Evolutionary conservation across 1,139 yeast genomes (phyloP).

Genomic region (Saccharomycopsis crataegensis): DNA sequence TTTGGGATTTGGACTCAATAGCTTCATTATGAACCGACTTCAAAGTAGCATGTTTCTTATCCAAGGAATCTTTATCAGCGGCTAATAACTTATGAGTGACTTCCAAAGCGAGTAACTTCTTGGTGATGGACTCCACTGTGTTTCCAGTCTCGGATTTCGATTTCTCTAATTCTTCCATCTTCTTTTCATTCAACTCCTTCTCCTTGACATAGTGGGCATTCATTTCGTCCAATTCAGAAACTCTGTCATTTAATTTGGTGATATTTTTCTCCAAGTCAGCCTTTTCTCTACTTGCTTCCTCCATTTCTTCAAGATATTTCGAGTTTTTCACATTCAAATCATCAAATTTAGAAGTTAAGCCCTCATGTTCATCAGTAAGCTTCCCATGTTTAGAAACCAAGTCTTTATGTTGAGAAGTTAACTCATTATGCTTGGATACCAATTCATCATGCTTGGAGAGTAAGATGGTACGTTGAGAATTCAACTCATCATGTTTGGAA

Average conservation of each 20-base stretch:
- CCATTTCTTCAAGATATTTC: neutral
- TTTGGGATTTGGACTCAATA: neutral
- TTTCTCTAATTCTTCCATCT: conserved; percentile 16
- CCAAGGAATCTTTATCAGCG: conserved; percentile 3
- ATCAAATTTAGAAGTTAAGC: neutral
- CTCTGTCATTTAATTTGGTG: neutral
- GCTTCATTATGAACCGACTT: neutral
- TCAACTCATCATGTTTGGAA: neutral
- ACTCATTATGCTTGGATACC: neutral
- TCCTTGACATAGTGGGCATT: conserved; percentile 9
- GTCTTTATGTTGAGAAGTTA: neutral
- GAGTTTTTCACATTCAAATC: neutral
- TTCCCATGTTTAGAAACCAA: neutral
- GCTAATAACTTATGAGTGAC: conserved; percentile 13
- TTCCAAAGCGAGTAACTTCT: conserved; percentile 15
- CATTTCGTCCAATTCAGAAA: neutral
- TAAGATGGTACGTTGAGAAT: neutral
- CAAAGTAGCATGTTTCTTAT: conserved; percentile 4
- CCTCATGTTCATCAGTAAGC: neutral
- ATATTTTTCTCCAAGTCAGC: neutral
- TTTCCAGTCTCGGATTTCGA: conserved; percentile 15
- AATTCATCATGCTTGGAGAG: neutral
- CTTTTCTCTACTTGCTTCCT: neutral
- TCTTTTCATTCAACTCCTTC: conserved; percentile 13
- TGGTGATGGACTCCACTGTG: conserved; percentile 13